phyloP scores from a whole-genome alignment of 225 moss, liverwort and hornwort genomes.

The Sphagnum contortum region DNA sequence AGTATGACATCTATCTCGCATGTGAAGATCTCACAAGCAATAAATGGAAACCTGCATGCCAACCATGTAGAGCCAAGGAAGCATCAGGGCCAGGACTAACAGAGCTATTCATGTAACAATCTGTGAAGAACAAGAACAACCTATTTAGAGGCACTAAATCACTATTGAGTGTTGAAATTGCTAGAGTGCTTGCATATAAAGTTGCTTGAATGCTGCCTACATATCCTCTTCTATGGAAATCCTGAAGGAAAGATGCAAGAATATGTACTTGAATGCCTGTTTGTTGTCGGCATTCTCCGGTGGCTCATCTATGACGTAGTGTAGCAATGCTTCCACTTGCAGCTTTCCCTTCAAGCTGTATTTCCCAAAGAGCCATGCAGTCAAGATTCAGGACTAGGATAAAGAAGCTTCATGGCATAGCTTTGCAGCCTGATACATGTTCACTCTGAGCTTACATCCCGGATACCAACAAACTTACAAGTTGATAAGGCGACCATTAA shows the following conservation, averaged over 20 bases:
- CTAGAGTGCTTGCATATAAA: too few relatives aligned
- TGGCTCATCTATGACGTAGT: constrained; percentile 94
- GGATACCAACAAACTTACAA: constrained; percentile 45
- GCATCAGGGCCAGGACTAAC: too few relatives aligned
- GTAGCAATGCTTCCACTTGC: constrained; percentile 88
- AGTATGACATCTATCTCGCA: constrained; percentile 96
- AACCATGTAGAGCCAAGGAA: not conserved
- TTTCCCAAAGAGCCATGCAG: too few relatives aligned
- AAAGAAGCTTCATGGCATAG: too few relatives aligned
- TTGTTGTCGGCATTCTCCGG: constrained; percentile 92
- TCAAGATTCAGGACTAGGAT: too few relatives aligned
- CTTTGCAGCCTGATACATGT: not conserved
- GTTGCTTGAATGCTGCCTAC: too few relatives aligned
- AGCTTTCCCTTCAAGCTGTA: constrained; percentile 68
- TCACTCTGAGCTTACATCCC: not conserved
- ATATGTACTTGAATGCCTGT: constrained; percentile 88
- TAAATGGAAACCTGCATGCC: constrained; percentile 84
- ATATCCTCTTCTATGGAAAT: too few relatives aligned
- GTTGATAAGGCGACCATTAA: constrained; percentile 82
- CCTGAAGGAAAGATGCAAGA: not conserved
- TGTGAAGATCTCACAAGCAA: constrained; percentile 94
- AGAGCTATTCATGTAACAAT: too few relatives aligned
- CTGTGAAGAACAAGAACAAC: not conserved
- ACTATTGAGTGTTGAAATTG: too few relatives aligned
- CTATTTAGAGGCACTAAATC: too few relatives aligned